These are phyloP conservation scores for Cordyceps cateniannulata DNA, from an alignment of 2,329 filamentous ascomycete species.

Conservation along the genomic window DNA sequence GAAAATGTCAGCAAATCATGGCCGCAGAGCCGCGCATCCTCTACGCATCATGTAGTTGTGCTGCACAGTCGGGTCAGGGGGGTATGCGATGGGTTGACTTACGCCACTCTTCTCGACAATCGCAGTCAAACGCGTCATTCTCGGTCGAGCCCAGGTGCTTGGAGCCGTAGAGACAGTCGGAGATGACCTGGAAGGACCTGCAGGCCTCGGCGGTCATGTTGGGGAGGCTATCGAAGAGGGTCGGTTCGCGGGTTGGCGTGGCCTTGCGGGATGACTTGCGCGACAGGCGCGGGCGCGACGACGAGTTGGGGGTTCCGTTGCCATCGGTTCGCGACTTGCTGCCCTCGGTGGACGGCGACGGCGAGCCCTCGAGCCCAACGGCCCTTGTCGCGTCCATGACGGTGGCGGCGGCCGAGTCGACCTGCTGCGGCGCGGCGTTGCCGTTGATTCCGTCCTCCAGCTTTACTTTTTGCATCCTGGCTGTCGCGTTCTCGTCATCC, in stretches of 20 bases:
- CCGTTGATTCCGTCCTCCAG: constrained; percentile 26
- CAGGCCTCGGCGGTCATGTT: constrained; percentile 74
- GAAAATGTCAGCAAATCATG: constrained; percentile 14
- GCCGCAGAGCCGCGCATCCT: constrained; percentile 16
- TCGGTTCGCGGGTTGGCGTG: constrained; percentile 51
- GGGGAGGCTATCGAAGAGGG: constrained; percentile 66
- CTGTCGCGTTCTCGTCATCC: constrained; percentile 19
- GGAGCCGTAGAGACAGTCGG: constrained; percentile 82
- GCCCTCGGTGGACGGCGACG: constrained; percentile 24
- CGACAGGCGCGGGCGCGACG: constrained; percentile 64
- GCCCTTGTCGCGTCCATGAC: not conserved
- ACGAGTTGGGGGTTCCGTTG: constrained; percentile 37
- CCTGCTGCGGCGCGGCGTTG: not conserved
- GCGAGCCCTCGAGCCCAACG: constrained; percentile 6
- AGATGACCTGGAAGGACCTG: constrained; percentile 70
- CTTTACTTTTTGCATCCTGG: constrained; percentile 26
- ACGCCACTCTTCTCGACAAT: constrained; percentile 94
- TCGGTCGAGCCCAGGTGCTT: constrained; percentile 89
- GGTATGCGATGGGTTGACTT: constrained; percentile 37
- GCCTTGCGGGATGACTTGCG: constrained; percentile 68
- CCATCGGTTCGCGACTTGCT: constrained; percentile 42
- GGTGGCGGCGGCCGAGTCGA: not conserved
- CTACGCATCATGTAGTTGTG: not conserved
- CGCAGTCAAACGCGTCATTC: constrained; percentile 85
- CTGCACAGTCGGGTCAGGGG: not conserved